Conservation (phyloP, 768 basidiomycete genomes). For the Strobilomyces echinocephalus region DNA sequence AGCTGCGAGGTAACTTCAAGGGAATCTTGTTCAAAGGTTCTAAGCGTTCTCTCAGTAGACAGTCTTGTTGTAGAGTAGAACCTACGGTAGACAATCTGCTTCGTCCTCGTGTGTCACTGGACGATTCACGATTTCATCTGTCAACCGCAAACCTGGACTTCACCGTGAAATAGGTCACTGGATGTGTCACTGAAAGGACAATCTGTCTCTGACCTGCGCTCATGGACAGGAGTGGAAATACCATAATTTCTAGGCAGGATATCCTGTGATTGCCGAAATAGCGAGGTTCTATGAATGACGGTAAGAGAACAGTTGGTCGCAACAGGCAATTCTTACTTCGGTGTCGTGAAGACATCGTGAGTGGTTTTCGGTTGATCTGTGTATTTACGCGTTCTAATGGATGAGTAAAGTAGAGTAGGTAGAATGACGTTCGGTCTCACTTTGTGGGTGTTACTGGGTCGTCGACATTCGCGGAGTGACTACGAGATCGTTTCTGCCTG, state of each 20-base stretch:
- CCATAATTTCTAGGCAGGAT: background rate
- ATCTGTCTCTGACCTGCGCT: conserved; percentile 8
- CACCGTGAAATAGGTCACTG: background rate
- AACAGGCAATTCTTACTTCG: background rate
- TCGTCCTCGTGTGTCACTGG: conserved; percentile 9
- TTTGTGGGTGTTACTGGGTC: conserved; percentile 15
- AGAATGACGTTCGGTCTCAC: conserved; percentile 9
- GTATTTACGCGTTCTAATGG: conserved; percentile 8
- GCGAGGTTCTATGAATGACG: background rate
- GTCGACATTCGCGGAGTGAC: conserved; percentile 13
- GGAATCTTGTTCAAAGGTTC: conserved; percentile 15
- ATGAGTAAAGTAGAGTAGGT: background rate
- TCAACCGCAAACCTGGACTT: conserved; percentile 4
- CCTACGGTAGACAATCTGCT: conserved; percentile 19
- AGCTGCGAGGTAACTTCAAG: background rate
- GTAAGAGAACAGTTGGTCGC: background rate
- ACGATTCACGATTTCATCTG: background rate
- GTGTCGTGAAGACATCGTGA: conserved; percentile 8
- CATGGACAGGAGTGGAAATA: background rate
- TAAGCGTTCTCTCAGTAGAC: background rate
- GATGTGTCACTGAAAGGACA: background rate
- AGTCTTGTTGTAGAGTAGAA: background rate
- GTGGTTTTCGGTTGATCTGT: background rate
- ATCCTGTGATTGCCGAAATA: background rate
- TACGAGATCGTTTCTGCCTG: conserved; percentile 26